phyloP scores from a whole-genome alignment of 805 yeast genomes.

The Ogataea dorogensis region DNA sequence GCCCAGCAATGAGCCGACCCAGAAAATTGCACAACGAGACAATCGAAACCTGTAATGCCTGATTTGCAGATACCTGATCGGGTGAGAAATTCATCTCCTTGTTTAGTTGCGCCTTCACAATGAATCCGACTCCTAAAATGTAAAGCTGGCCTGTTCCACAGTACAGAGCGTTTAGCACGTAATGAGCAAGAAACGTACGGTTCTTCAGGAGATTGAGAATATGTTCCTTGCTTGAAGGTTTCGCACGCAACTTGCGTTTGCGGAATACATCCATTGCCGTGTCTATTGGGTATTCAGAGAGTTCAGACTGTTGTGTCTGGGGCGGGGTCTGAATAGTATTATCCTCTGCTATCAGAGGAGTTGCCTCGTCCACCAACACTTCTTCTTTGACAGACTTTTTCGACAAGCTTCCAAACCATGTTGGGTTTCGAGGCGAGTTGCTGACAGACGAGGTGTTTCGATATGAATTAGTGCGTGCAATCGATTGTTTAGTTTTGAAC shows the following conservation, averaged over 20 bases:
- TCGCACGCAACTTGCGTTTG: slow-evolving; percentile 11
- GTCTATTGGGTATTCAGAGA: slow-evolving; percentile 2
- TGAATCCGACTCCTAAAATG: slow-evolving; percentile 70
- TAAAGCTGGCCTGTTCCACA: slow-evolving; percentile 72
- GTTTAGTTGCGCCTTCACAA: slow-evolving; percentile 50
- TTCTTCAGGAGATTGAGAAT: slow-evolving; percentile 27
- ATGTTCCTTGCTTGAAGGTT: slow-evolving; percentile 25
- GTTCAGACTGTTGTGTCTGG: slow-evolving; percentile 11
- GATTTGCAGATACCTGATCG: slow-evolving; percentile 46
- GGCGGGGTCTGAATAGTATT: slow-evolving; percentile 1
- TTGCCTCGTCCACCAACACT: slow-evolving; percentile 22
- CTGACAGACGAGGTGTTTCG: slow-evolving; percentile 27
- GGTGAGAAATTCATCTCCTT: slow-evolving; percentile 21
- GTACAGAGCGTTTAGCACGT: slow-evolving; percentile 51
- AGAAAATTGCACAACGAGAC: slow-evolving; percentile 63
- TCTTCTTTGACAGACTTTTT: slow-evolving; percentile 19
- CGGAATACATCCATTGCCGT: slow-evolving; percentile 4
- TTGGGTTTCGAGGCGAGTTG: slow-evolving; percentile 26
- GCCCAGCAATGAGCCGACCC: slow-evolving; percentile 66
- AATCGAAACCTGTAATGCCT: slow-evolving; percentile 69
- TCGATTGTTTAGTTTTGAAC: slow-evolving; percentile 24
- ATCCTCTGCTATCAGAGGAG: slow-evolving; percentile 8
- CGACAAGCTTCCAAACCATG: slow-evolving; percentile 20
- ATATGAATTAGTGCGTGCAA: slow-evolving; percentile 25
- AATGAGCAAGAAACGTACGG: slow-evolving; percentile 49